Evolutionary conservation across 2,329 filamentous ascomycete genomes (phyloP).

Genomic region (Colletotrichum navitas): DNA sequence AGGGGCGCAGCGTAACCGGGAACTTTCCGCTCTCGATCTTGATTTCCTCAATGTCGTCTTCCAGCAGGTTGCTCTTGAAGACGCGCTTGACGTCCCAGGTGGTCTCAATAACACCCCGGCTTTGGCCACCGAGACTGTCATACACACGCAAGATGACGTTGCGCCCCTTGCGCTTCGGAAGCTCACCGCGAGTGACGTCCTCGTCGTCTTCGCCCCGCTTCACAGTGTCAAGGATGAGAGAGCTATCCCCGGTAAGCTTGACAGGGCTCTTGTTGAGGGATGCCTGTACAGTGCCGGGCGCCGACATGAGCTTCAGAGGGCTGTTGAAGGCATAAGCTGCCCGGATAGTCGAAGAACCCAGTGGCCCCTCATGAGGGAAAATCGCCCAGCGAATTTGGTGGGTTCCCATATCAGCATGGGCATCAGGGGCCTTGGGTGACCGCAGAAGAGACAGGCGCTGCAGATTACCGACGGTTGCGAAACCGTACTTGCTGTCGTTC

Average conservation of each 20-base stretch:
- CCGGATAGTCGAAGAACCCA: slow-evolving; percentile 80
- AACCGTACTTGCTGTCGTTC: slow-evolving; percentile 97
- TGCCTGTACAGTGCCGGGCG: slow-evolving; percentile 45
- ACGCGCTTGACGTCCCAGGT: slow-evolving; percentile 80
- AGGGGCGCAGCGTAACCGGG: slow-evolving; percentile 77
- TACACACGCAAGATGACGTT: slow-evolving; percentile 89
- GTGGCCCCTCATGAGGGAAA: slow-evolving; percentile 81
- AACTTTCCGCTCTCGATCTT: slow-evolving; percentile 64
- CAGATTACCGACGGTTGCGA: slow-evolving; percentile 87
- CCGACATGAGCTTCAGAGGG: slow-evolving; percentile 72
- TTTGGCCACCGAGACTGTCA: slow-evolving; percentile 87
- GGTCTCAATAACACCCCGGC: slow-evolving; percentile 77
- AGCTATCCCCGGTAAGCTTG: slow-evolving; percentile 73
- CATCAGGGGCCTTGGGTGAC: slow-evolving; percentile 92
- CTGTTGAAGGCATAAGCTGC: slow-evolving; percentile 94
- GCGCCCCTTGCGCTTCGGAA: slow-evolving; percentile 76
- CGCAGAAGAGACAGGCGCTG: slow-evolving; percentile 92
- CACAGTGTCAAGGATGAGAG: slow-evolving; percentile 86
- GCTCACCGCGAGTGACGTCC: slow-evolving; percentile 73
- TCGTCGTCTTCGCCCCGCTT: slow-evolving; percentile 94
- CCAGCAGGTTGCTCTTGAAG: slow-evolving; percentile 86
- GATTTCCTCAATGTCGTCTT: slow-evolving; percentile 84
- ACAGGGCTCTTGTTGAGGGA: slow-evolving; percentile 64
- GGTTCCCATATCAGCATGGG: slow-evolving; percentile 91
- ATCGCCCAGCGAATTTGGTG: slow-evolving; percentile 93